A percentile compares a stretch with the other conserved stretches of the same genome.
These are phyloP conservation scores for Metschnikowia lachancei DNA, from an alignment of 805 yeast species.

Conservation along the genomic window DNA sequence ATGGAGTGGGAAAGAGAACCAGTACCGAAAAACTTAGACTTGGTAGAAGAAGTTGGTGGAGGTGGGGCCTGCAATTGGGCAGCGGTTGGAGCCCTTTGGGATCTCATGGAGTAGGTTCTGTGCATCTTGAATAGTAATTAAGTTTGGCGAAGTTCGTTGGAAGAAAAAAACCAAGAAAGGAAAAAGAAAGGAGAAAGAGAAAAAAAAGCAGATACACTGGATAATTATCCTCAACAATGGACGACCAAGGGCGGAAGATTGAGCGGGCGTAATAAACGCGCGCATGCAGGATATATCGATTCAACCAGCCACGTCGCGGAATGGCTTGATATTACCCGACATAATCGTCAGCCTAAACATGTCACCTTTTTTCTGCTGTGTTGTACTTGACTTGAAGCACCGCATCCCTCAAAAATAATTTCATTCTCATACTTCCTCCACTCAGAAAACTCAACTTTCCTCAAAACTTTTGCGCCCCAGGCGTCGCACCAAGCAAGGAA, in stretches of 20 bases:
- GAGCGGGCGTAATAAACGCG: constrained; percentile 6
- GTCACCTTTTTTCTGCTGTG: too few species aligned
- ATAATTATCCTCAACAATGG: constrained; percentile 1
- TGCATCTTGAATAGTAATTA: constrained; percentile 51
- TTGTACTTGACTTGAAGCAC: too few species aligned
- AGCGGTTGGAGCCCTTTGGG: constrained; percentile 77
- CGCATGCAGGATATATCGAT: constrained; percentile 5
- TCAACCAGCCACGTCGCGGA: constrained; percentile 10
- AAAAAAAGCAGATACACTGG: neutral
- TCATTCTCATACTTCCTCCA: too few species aligned
- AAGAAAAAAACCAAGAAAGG: neutral
- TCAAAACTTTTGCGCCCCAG: too few species aligned
- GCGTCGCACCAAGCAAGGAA: constrained; percentile 7
- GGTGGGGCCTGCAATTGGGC: constrained; percentile 77
- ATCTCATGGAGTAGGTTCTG: constrained; percentile 81
- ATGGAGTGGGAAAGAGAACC: constrained; percentile 61
- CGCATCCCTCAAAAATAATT: too few species aligned
- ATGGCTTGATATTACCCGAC: neutral
- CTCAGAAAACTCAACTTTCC: too few species aligned
- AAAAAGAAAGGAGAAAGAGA: neutral
- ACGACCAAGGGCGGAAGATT: constrained; percentile 6
- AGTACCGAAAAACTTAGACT: constrained; percentile 70
- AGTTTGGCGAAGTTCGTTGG: neutral
- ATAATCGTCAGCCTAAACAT: too few species aligned
- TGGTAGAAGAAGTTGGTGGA: constrained; percentile 76